These are phyloP conservation scores for Globisporangium acanthophoron DNA, from an alignment of 352 stramenopile genomes.

Conservation along the genomic window DNA sequence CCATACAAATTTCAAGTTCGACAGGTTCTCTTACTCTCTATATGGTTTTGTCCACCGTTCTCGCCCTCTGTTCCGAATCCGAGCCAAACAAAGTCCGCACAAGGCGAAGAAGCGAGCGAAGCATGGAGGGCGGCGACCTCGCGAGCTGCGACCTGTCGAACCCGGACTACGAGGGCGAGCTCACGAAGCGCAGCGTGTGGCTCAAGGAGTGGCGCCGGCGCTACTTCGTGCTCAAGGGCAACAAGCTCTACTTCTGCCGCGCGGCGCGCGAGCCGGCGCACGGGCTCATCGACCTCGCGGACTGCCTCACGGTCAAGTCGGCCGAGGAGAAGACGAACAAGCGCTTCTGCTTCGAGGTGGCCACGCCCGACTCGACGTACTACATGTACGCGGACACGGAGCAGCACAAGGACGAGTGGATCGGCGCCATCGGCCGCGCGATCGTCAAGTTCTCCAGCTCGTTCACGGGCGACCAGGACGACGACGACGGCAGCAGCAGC, in stretches of 20 bases:
- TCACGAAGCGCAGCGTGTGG: constrained; percentile 91
- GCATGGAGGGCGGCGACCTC: constrained; percentile 30
- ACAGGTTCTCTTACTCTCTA: no score
- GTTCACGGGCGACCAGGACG: constrained; percentile 91
- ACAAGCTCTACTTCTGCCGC: constrained; percentile 89
- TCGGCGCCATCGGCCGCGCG: constrained; percentile 93
- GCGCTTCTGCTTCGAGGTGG: constrained; percentile 87
- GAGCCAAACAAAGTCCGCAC: background rate
- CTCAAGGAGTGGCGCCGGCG: constrained; percentile 89
- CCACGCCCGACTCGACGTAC: constrained; percentile 84
- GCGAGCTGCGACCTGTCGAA: constrained; percentile 71
- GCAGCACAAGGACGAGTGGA: constrained; percentile 92
- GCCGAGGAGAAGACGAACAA: constrained; percentile 92
- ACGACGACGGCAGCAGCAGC: constrained; percentile 25
- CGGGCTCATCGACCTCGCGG: constrained; percentile 85
- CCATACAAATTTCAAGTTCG: no score
- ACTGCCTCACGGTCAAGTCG: constrained; percentile 89
- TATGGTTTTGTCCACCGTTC: no score
- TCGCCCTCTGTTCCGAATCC: background rate
- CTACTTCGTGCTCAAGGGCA: constrained; percentile 90
- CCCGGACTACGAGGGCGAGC: constrained; percentile 82
- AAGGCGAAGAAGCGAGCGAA: background rate
- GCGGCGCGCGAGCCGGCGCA: constrained; percentile 71
- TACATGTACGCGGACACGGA: constrained; percentile 92
- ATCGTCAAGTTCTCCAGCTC: constrained; percentile 98